phyloP scores from a whole-genome alignment of 305 asterid species.

The Solanum hybrid region DNA sequence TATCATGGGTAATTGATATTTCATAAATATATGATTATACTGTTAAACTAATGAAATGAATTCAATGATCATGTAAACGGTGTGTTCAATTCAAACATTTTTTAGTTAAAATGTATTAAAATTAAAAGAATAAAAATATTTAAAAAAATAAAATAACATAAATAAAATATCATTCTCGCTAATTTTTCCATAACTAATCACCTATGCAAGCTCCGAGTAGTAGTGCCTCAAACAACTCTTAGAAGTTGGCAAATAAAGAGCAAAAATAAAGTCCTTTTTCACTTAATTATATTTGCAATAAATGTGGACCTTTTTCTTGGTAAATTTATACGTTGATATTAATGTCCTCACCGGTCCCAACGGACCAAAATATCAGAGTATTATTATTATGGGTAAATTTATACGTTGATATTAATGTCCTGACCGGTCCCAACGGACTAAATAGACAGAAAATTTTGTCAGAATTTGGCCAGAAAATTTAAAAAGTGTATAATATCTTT shows the following conservation, averaged over 20 bases:
- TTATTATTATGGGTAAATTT: no score
- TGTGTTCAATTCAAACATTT: not conserved
- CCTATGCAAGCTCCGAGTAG: not conserved
- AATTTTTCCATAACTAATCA: not conserved
- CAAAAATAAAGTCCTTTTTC: not conserved
- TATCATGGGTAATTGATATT: not conserved
- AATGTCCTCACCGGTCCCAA: not conserved
- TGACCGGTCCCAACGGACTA: no score
- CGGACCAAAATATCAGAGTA: not conserved
- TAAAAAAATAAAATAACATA: accelerated
- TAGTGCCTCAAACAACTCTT: no score
- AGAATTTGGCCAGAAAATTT: no score
- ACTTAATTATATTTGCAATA: no score
- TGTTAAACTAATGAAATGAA: not conserved
- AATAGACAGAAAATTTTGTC: no score
- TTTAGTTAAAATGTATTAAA: no score
- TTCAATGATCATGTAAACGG: not conserved
- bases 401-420: no score
- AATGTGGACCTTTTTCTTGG: not conserved
- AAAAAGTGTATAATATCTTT: accelerated
- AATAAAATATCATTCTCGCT: no score
- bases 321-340: not conserved
- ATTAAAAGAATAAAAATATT: no score
- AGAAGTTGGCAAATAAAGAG: not conserved
- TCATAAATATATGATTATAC: no score